Conservation (phyloP, 1,284 basidiomycete species). For the Sanghuangporus weigelae region DNA sequence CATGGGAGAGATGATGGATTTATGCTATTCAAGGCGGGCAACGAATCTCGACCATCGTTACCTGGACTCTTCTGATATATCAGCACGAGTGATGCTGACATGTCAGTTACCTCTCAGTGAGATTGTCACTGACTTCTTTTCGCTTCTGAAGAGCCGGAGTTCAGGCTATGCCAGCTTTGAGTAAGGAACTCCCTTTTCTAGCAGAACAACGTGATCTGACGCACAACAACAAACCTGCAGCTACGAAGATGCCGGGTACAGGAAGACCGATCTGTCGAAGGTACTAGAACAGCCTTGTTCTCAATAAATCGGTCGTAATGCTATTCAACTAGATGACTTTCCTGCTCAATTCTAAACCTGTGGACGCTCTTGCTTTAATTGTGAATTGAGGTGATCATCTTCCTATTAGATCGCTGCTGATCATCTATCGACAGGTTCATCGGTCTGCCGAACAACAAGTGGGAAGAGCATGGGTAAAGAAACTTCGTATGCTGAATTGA, state of each 20-base stretch:
- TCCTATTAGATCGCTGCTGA: neutral
- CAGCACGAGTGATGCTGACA: constrained; percentile 70
- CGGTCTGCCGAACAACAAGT: constrained; percentile 64
- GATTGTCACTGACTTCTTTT: constrained; percentile 92
- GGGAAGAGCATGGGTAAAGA: constrained; percentile 81
- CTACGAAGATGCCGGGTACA: constrained; percentile 90
- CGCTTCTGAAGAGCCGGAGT: constrained; percentile 84
- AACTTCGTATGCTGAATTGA: constrained; percentile 61
- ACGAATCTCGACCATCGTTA: constrained; percentile 75
- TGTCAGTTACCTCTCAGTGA: constrained; percentile 84
- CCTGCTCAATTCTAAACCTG: constrained; percentile 79
- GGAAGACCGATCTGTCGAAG: constrained; percentile 74
- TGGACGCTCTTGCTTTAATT: constrained; percentile 90
- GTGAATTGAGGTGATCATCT: constrained; percentile 24
- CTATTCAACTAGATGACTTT: constrained; percentile 65
- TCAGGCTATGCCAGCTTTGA: constrained; percentile 93
- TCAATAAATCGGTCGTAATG: neutral
- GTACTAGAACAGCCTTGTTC: constrained; percentile 32
- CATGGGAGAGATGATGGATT: constrained; percentile 88
- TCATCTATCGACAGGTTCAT: constrained; percentile 43
- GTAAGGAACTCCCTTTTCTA: constrained; percentile 37
- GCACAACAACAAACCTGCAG: constrained; percentile 31
- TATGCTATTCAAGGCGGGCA: constrained; percentile 79
- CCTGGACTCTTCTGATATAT: constrained; percentile 52
- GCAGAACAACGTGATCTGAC: constrained; percentile 2